phyloP scores from a whole-genome alignment of 129 eudicot genomes.

The Escallonia herrerae region DNA sequence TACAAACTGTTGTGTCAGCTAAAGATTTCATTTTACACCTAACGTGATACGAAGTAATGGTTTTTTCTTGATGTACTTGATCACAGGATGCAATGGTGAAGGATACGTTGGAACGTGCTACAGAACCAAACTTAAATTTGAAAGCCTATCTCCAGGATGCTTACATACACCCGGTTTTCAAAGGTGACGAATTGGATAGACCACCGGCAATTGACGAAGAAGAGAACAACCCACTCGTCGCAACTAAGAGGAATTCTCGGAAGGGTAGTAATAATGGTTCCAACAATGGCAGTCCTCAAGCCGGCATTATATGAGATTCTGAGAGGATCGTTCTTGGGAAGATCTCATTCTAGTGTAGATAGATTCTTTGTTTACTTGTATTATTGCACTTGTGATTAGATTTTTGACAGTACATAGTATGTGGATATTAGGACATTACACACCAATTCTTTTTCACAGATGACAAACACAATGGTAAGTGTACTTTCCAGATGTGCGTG shows the following conservation, averaged over 20 bases:
- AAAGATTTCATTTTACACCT: too few species aligned
- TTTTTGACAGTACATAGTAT: too few species aligned
- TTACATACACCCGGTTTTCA: slow-evolving; percentile 80
- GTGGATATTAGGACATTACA: not conserved
- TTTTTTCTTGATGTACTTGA: slow-evolving; percentile 1
- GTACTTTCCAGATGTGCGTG: too few species aligned
- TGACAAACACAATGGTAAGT: too few species aligned
- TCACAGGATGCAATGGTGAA: slow-evolving; percentile 83
- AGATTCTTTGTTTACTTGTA: not conserved
- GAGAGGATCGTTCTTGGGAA: not conserved
- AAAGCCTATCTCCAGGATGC: slow-evolving; percentile 73
- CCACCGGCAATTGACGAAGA: slow-evolving; percentile 41
- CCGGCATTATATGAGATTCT: not conserved
- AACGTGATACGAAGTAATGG: too few species aligned
- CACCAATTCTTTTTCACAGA: not conserved
- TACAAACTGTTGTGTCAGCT: too few species aligned
- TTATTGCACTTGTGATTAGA: not conserved
- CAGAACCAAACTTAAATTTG: slow-evolving; percentile 74
- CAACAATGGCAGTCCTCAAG: slow-evolving; percentile 20
- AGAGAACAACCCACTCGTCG: slow-evolving; percentile 58
- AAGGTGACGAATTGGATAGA: slow-evolving; percentile 38
- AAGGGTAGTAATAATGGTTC: slow-evolving; percentile 26
- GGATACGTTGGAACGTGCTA: slow-evolving; percentile 83
- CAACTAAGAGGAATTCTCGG: slow-evolving; percentile 59
- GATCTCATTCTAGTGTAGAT: not conserved